Evolutionary conservation across 1,139 yeast genomes (phyloP).

Genomic region (Lodderomyces elongisporus): DNA sequence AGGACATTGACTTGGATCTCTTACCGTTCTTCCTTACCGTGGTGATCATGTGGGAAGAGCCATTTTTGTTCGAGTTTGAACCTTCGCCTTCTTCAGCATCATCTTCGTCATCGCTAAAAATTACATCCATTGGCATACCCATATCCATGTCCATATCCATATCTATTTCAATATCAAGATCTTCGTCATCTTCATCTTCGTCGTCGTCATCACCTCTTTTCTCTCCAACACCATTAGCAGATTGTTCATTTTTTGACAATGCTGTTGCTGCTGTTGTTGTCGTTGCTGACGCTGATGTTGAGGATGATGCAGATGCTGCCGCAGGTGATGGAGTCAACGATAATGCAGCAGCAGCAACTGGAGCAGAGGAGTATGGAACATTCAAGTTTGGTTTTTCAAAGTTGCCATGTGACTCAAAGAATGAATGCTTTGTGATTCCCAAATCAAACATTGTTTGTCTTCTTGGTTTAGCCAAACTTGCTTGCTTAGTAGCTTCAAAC

Average conservation of each 20-base stretch:
- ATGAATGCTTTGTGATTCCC: conserved; percentile 42
- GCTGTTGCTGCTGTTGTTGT: conserved; percentile 5
- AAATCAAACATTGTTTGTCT: conserved; percentile 48
- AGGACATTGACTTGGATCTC: conserved; percentile 63
- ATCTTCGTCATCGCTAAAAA: conserved; percentile 34
- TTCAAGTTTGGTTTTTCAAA: conserved; percentile 51
- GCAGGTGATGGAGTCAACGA: conserved; percentile 14
- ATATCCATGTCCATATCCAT: no score
- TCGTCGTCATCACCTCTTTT: no score
- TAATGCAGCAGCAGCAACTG: conserved; percentile 69
- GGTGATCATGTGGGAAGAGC: conserved; percentile 23
- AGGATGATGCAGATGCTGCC: not conserved
- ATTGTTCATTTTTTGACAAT: conserved; percentile 8
- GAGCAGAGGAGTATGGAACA: conserved; percentile 70
- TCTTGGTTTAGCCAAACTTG: conserved; percentile 31
- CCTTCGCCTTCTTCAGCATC: conserved; percentile 34
- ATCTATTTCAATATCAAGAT: conserved; percentile 33
- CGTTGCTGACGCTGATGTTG: conserved; percentile 11
- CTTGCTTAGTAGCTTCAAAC: conserved; percentile 24
- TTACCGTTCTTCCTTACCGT: conserved; percentile 41
- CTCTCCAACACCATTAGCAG: no score
- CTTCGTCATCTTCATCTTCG: conserved; percentile 13
- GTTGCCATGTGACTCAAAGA: conserved; percentile 37
- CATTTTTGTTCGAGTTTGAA: no score
- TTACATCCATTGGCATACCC: conserved; percentile 38